Base-by-base conservation (phyloP, 2,329 filamentous ascomycete genomes). In the Cladosporium sp. region DNA sequence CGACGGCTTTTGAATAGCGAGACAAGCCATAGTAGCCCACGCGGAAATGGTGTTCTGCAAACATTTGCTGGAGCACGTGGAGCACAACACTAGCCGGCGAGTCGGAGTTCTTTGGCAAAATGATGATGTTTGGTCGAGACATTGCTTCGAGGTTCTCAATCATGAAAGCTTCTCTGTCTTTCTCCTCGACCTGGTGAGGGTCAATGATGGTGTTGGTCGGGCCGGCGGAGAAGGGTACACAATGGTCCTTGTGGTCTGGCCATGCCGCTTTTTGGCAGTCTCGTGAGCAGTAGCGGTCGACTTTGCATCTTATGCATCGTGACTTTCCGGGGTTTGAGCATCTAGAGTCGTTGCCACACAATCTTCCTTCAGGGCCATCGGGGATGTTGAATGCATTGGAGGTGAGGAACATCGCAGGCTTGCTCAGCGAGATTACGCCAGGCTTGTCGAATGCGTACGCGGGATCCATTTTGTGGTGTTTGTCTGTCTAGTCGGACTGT, bases 161-260 rank as follows among this genome's bases (percentile, higher is more conserved):
- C 59, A 62, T 62, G 30, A 62, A 62, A 10, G 21, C 30, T 41
- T 62, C 59, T 38, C 59, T 62, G 18, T 62, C 59, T 24, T 52
- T 52, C 7, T 62, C 59, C 6, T 52, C 59, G 10, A 52, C 59
- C 34, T 62, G 44, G 18, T 36, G 44, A 36, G 59, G 59, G 26
- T 62, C 59, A 21, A 62, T 41, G 47, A 62, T 62, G 28, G 59
- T 54, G 44, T 62, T 62, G 44, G 59, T 62, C 6, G 59, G 59
- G 21, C 54, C 59, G 30, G 28, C 21, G 4, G 59, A 62, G 30
- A 62, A 62, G 2, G 44, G 44, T 10, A 24, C 47, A 64, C 76
- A 77, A 15, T 69, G 62, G 52, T 75, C 76, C 68, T 79, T 78
- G 73, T 79, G 76, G 1, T 28, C 55, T 55, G 76, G 76, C 73